Evolutionary conservation across 768 basidiomycete species (phyloP), one percentile per base, ranked within the genome.

Genomic region (Lactarius trivialis): DNA sequence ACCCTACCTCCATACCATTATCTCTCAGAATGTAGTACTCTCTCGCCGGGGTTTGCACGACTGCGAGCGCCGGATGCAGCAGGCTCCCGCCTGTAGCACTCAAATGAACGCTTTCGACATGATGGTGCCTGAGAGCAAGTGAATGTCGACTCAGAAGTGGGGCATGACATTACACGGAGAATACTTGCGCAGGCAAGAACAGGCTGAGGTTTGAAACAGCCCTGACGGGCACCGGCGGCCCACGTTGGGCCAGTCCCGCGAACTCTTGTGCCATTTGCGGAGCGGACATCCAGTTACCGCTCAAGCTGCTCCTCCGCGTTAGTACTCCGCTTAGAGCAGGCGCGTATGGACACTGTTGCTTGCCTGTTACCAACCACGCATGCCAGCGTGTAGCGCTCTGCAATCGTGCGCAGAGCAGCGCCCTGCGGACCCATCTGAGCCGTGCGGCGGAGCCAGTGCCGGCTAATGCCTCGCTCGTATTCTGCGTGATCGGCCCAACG

Each of bases 1-100:
- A 78, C 7, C 89, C 89, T n/a, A n/a, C n/a, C n/a, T 87, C 82
- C 82, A 89, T 84, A 17, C 89, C 89, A 58, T 88, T 91, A 61
- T 90, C 86, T 58, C 78, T 81, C 63, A 92, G 71, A 37, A 91
- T 77, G 67, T 78, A 85, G 68, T 89, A 88, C 70, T 85, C 86
- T 61, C 89, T 73, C 36, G 74, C 76, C 2, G 83, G 83, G 0
- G 89, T 91, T 70, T 89, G 89, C 9, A 91, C 80, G 19, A 81
- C 75, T 1, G 89, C 89, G 6, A 91, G 67, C 2, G 85, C 85
- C 1, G 73, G 71, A 68, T 91, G 89, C 19, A 92, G 72, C 3
- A 75, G 69, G 24, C 68, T 67, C 9, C 79, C 75, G 8, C 72
- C 68, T 0, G 76, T 57, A 0, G 80, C 74, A 4, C 76, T 76